phyloP scores from a whole-genome alignment of 768 basidiomycete genomes.

The Podaxis mareebaensis region DNA sequence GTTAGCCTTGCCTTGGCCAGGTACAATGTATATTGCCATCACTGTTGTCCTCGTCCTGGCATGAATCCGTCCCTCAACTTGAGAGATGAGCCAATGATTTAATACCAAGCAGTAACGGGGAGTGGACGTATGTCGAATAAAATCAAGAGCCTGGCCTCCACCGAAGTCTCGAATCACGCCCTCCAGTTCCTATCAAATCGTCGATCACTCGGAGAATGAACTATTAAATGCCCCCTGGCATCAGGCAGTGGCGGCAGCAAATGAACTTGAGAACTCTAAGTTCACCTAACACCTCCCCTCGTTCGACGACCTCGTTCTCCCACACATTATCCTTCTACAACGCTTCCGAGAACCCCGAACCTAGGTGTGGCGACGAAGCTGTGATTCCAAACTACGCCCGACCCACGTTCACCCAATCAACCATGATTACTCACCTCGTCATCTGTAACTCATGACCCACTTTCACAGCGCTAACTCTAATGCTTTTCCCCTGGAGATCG shows the following conservation, averaged over 20 bases:
- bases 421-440: neutral
- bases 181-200: slow-evolving; percentile 1
- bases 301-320: neutral
- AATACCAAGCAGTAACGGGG: neutral
- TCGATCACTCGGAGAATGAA: neutral
- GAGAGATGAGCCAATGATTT: neutral
- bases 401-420: neutral
- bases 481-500: neutral
- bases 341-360: neutral
- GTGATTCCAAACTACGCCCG: neutral
- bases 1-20: neutral
- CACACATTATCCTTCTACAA: neutral
- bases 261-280: neutral
- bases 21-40: neutral
- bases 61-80: neutral
- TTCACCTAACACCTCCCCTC: neutral
- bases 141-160: neutral
- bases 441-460: neutral
- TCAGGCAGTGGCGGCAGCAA: neutral
- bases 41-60: neutral
- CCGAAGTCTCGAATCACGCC: neutral
- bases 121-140: neutral
- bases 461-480: neutral
- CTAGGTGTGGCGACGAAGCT: neutral
- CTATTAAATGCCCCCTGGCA: neutral